Percentiles rank a stretch among this genome's conserved stretches.
phyloP scores from a whole-genome alignment of 192 early-diverging fungal species.

The Podila epicladia region DNA sequence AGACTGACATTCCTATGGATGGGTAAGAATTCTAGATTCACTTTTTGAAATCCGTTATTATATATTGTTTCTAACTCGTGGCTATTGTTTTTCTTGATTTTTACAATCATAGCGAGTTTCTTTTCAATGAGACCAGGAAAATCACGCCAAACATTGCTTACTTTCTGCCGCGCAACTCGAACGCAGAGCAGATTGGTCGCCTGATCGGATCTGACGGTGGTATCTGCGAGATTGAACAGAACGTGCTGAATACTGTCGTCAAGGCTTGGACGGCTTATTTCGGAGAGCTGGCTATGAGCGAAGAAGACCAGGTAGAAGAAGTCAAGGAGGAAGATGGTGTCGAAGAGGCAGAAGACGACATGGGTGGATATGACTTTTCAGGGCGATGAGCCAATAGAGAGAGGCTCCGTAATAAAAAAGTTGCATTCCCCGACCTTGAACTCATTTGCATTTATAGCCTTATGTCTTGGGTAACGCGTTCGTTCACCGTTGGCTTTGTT shows the following conservation, averaged over 20 bases:
- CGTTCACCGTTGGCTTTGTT: too few species aligned
- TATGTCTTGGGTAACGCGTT: too few species aligned
- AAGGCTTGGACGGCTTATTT: conserved; percentile 84
- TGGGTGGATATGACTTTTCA: not conserved
- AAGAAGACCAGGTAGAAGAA: not conserved
- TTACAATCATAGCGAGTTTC: conserved; percentile 57
- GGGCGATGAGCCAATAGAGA: not conserved
- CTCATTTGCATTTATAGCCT: too few species aligned
- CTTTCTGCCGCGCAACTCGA: conserved; percentile 87
- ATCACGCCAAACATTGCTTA: conserved; percentile 84
- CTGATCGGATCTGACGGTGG: conserved; percentile 60
- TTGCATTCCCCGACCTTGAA: too few species aligned
- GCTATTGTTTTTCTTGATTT: conserved; percentile 24
- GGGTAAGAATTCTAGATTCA: conserved; percentile 55
- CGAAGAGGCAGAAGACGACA: not conserved
- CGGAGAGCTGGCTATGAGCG: conserved; percentile 68
- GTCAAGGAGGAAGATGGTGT: conserved; percentile 6
- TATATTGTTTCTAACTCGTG: not conserved
- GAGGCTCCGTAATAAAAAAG: too few species aligned
- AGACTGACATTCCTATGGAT: conserved; percentile 78
- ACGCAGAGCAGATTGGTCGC: conserved; percentile 70
- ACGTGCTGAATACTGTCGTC: conserved; percentile 69
- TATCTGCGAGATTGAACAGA: conserved; percentile 85
- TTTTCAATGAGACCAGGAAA: conserved; percentile 68
- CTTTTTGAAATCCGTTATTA: not conserved